Evolutionary conservation across 768 basidiomycete species (phyloP).

Genomic region (Naganishia friedmannii): DNA sequence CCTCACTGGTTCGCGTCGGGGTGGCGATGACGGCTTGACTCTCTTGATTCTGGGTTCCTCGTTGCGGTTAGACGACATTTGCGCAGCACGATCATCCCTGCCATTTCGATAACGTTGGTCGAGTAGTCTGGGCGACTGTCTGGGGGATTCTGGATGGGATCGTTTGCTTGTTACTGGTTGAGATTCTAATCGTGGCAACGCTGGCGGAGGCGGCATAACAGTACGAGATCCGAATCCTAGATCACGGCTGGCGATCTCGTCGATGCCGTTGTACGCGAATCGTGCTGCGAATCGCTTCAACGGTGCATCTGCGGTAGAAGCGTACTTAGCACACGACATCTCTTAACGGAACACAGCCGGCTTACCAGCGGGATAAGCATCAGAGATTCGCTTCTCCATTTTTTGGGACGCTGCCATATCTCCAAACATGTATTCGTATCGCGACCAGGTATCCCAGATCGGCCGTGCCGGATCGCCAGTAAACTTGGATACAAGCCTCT

Average conservation of each 20-base stretch:
- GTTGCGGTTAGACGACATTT: constrained; percentile 20
- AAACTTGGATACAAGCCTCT: constrained; percentile 77
- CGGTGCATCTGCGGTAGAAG: constrained; percentile 66
- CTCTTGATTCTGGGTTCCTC: constrained; percentile 37
- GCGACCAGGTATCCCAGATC: constrained; percentile 93
- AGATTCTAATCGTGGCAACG: neutral
- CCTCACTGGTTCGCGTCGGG: constrained; percentile 35
- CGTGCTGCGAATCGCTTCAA: constrained; percentile 83
- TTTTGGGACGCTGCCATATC: constrained; percentile 82
- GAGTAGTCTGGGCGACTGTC: constrained; percentile 26
- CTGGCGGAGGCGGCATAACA: constrained; percentile 24
- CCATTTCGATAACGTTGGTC: constrained; percentile 28
- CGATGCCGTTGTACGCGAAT: constrained; percentile 75
- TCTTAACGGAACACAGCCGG: constrained; percentile 25
- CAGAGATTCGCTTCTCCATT: constrained; percentile 81
- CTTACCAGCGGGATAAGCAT: constrained; percentile 79
- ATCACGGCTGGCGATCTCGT: constrained; percentile 83
- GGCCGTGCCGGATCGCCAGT: constrained; percentile 73
- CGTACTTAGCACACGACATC: neutral
- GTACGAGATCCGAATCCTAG: constrained; percentile 65
- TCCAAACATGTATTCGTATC: constrained; percentile 93
- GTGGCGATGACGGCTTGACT: constrained; percentile 29
- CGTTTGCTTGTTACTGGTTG: constrained; percentile 26
- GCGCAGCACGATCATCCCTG: constrained; percentile 29
- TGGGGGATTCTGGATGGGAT: constrained; percentile 32